phyloP scores from a whole-genome alignment of 768 basidiomycete genomes.

The Pisolithus microcarpus region DNA sequence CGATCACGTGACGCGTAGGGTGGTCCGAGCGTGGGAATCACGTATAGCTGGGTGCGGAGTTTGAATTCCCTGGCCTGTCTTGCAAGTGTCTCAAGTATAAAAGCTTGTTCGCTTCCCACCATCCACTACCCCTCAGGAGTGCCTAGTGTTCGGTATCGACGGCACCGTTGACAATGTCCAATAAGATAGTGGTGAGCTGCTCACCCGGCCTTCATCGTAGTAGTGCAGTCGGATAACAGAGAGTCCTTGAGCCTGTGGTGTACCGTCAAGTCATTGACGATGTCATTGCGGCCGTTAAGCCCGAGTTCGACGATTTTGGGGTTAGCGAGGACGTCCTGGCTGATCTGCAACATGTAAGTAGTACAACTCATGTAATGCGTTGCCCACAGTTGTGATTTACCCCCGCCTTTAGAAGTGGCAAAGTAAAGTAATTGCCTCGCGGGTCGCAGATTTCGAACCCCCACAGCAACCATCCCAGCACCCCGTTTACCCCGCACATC shows the following conservation, averaged over 20 bases:
- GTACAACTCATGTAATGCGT: conserved; percentile 7
- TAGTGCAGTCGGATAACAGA: conserved; percentile 49
- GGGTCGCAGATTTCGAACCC: conserved; percentile 87
- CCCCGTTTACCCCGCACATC: conserved; percentile 52
- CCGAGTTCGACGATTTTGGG: conserved; percentile 96
- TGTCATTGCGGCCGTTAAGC: conserved; percentile 79
- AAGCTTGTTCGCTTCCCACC: conserved; percentile 28
- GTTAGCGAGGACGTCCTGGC: conserved; percentile 86
- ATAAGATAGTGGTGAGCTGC: conserved; percentile 97
- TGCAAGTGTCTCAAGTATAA: conserved; percentile 33
- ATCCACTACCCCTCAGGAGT: conserved; percentile 28
- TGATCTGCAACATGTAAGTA: conserved; percentile 81
- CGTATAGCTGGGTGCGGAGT: conserved; percentile 30
- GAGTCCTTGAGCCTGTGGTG: conserved; percentile 70
- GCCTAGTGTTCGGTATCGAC: conserved; percentile 21
- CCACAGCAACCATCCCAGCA: conserved; percentile 41
- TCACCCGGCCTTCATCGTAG: conserved; percentile 53
- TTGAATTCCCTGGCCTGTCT: conserved; percentile 35
- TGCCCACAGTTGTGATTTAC: background rate
- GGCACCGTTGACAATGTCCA: conserved; percentile 62
- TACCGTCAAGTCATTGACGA: conserved; percentile 97
- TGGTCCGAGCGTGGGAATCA: conserved; percentile 45
- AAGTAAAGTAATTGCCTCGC: conserved; percentile 84
- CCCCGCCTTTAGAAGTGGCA: conserved; percentile 80
- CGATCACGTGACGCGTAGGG: background rate